Percentiles rank a stretch among this genome's conserved stretches.
Evolutionary conservation across 2,329 filamentous ascomycete species (phyloP).

Genomic region (Sporothrix luriei): DNA sequence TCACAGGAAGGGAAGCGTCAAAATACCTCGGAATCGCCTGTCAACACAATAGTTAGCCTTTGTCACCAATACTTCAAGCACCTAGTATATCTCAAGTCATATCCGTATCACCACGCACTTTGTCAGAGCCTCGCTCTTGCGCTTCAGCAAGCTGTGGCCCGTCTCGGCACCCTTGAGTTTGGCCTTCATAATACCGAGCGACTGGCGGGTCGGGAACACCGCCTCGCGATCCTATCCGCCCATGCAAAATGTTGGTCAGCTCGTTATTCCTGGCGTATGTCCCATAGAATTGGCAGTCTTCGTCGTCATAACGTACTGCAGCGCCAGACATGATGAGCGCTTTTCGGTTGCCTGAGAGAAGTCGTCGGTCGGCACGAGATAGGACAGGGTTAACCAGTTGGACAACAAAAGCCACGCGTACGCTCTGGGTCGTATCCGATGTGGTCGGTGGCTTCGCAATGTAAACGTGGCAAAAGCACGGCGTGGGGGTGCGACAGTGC

Average conservation of each 20-base stretch:
- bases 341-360: slow-evolving; percentile 29
- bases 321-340: slow-evolving; percentile 39
- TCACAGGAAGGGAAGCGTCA: slow-evolving; percentile 13
- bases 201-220: slow-evolving; percentile 97
- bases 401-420: not conserved
- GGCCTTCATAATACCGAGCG: slow-evolving; percentile 92
- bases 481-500: slow-evolving; percentile 4
- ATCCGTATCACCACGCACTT: slow-evolving; percentile 64
- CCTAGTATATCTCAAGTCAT: no score
- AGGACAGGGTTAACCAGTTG: not conserved
- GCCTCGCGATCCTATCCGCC: slow-evolving; percentile 77
- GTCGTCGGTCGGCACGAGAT: not conserved
- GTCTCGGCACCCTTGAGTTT: slow-evolving; percentile 94
- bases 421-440: not conserved
- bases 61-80: not conserved
- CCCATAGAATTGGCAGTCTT: slow-evolving; percentile 28
- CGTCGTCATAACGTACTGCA: slow-evolving; percentile 33
- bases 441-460: not conserved
- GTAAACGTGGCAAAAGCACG: not conserved
- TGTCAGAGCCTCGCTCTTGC: slow-evolving; percentile 96
- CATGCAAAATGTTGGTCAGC: not conserved
- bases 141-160: slow-evolving; percentile 91
- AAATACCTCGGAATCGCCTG: slow-evolving; percentile 84
- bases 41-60: slow-evolving; percentile 4
- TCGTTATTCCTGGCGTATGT: not conserved